Conservation (phyloP, 257 asterid species). For the Ilex aquifolium region DNA sequence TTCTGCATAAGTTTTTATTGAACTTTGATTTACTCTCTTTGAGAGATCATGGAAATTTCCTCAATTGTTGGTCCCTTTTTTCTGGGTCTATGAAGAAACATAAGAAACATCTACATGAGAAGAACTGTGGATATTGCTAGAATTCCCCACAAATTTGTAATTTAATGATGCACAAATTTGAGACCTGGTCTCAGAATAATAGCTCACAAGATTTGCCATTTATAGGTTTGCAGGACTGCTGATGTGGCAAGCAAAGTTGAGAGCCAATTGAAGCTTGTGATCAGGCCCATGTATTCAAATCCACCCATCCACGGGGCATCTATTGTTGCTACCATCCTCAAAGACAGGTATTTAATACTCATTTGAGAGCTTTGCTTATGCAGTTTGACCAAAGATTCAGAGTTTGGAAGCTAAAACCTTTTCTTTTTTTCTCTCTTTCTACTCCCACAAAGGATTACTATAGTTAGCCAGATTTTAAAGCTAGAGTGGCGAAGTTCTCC, state of each 20-base stretch:
- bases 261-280: slow-evolving; percentile 91
- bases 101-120: no score
- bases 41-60: no score
- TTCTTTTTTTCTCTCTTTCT: background rate
- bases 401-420: background rate
- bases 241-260: slow-evolving; percentile 92
- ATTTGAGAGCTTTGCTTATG: background rate
- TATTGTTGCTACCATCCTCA: slow-evolving; percentile 82
- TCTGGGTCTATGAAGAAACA: no score
- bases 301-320: slow-evolving; percentile 99
- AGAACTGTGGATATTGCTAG: no score
- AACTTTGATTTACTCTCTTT: no score
- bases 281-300: slow-evolving; percentile 97
- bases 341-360: slow-evolving; percentile 59
- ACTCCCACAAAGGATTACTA: background rate
- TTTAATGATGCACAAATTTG: no score
- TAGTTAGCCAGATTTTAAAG: background rate
- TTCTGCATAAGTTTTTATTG: no score
- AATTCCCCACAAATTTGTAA: no score
- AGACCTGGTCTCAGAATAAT: no score
- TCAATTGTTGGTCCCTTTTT: no score
- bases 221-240: slow-evolving; percentile 73
- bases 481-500: background rate
- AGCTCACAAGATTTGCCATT: no score
- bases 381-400: background rate